These are phyloP conservation scores for Triglochin maritima DNA, from an alignment of 106 monocot genomes.

Conservation along the genomic window DNA sequence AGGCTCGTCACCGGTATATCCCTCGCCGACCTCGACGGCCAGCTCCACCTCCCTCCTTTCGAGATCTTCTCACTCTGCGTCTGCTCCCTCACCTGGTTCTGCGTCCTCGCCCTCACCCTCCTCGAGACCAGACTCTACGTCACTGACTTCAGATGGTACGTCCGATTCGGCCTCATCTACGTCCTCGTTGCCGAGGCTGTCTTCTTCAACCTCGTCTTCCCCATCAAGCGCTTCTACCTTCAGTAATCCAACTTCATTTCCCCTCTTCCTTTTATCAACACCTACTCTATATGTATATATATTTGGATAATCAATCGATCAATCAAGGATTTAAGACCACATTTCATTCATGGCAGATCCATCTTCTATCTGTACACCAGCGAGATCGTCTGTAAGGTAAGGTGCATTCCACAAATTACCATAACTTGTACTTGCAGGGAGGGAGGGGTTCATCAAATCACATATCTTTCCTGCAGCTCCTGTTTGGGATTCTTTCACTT, in stretches of 20 bases:
- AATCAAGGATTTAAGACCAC: not conserved
- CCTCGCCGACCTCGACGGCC: constrained; percentile 48
- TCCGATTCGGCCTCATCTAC: constrained; percentile 72
- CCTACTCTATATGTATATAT: too few relatives aligned
- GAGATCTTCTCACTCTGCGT: constrained; percentile 53
- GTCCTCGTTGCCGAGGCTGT: constrained; percentile 55
- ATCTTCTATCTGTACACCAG: constrained; percentile 53
- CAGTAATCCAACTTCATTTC: constrained; percentile 30
- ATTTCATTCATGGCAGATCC: constrained; percentile 38
- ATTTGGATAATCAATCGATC: constrained; percentile 35
- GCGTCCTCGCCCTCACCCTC: constrained; percentile 49
- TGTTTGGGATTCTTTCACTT: constrained; percentile 68
- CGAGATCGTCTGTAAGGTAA: constrained; percentile 61
- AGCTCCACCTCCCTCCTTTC: constrained; percentile 10
- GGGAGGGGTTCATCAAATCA: too few relatives aligned
- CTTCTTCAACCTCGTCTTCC: constrained; percentile 53
- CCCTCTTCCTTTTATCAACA: constrained; percentile 63
- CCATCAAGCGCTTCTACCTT: constrained; percentile 48
- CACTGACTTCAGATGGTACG: constrained; percentile 77
- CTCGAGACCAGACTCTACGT: constrained; percentile 80
- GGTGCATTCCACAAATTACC: not conserved
- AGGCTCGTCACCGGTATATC: constrained; percentile 55
- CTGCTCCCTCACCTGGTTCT: constrained; percentile 51
- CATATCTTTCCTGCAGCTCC: constrained; percentile 33
- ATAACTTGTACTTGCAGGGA: too few relatives aligned